Conservation (phyloP, 108 stramenopile species). For the Cyclotella kingstonii region DNA sequence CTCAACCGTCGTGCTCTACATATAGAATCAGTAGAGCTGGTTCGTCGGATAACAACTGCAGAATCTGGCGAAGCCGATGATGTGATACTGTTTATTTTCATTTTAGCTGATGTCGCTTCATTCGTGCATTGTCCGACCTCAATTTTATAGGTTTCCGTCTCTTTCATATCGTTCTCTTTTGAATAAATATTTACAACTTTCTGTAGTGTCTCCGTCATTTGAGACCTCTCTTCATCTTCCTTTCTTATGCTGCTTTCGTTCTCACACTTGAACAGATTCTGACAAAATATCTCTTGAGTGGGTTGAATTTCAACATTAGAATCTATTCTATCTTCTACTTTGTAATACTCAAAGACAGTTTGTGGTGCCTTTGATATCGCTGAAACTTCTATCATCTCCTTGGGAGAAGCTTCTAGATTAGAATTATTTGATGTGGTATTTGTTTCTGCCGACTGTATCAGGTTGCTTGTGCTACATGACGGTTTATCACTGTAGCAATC, state of each 20-base stretch:
- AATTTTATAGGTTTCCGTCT: neutral
- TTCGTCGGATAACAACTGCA: neutral
- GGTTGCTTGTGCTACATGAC: no score
- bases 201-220: no score
- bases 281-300: neutral
- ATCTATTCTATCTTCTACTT: slow-evolving; percentile 7
- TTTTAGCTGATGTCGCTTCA: neutral
- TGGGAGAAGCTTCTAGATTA: no score
- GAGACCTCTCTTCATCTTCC: no score
- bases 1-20: no score
- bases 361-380: no score
- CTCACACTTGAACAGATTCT: neutral
- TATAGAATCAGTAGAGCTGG: no score
- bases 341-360: slow-evolving; percentile 12
- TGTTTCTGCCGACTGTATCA: no score
- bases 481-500: no score
- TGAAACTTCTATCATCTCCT: no score
- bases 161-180: neutral
- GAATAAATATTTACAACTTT: no score
- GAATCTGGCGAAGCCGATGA: neutral
- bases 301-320: neutral
- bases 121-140: neutral
- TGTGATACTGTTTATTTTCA: neutral
- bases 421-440: no score
- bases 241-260: neutral